Evolutionary conservation across 306 rosid genomes (phyloP).

Genomic region (Vicia faba): DNA sequence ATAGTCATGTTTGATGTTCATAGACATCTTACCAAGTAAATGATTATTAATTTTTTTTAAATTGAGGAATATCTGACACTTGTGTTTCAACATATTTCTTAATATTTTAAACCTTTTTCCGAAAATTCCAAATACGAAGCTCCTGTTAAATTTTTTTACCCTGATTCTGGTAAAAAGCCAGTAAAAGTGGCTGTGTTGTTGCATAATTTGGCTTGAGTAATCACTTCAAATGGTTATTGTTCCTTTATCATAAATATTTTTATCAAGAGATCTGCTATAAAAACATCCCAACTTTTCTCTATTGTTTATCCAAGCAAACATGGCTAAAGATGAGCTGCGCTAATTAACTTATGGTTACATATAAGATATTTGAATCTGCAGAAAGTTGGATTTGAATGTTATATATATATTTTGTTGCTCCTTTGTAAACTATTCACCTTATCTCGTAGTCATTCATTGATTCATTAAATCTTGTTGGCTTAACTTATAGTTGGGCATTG

Average conservation of each 20-base stretch:
- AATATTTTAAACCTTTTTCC: background rate
- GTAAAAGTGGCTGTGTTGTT: background rate
- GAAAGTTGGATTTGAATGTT: too few relatives aligned
- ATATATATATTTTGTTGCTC: too few relatives aligned
- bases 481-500: too few relatives aligned
- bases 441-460: too few relatives aligned
- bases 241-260: conserved; percentile 13
- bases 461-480: too few relatives aligned
- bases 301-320: conserved; percentile 20
- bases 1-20: conserved; percentile 89
- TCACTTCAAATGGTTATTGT: background rate
- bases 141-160: conserved; percentile 4
- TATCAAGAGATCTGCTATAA: background rate
- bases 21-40: conserved; percentile 85
- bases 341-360: background rate
- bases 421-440: too few relatives aligned
- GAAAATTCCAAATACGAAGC: conserved; percentile 9
- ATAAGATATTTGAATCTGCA: conserved; percentile 13
- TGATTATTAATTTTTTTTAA: conserved; percentile 20
- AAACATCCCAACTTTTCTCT: conserved; percentile 8
- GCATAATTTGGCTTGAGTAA: background rate
- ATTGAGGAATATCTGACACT: background rate
- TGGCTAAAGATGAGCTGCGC: background rate
- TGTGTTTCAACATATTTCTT: conserved; percentile 7
- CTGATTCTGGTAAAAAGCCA: background rate